Conservation (phyloP, 2,329 filamentous ascomycete genomes). For the Colletotrichum plurivorum region DNA sequence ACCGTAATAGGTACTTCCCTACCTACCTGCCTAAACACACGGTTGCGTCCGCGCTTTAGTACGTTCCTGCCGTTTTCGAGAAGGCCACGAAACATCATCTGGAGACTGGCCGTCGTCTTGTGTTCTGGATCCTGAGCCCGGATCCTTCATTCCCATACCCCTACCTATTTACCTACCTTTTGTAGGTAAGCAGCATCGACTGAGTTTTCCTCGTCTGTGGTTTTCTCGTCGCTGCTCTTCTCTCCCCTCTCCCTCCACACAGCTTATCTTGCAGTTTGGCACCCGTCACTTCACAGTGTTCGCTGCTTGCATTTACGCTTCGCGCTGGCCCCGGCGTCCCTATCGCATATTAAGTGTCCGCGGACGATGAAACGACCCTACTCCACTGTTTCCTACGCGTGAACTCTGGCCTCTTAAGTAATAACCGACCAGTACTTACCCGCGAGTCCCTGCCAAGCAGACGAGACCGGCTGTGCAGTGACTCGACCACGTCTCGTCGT, state of each 20-base stretch:
- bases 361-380: constrained; percentile 30
- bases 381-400: constrained; percentile 34
- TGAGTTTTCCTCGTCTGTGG: not conserved
- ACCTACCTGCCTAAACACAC: not conserved
- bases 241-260: not conserved
- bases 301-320: constrained; percentile 4
- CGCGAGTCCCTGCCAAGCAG: constrained; percentile 20
- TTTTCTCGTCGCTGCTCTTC: not conserved
- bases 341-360: constrained; percentile 22
- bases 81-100: constrained; percentile 38
- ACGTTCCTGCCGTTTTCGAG: constrained; percentile 38
- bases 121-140: constrained; percentile 4
- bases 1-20: too few relatives aligned
- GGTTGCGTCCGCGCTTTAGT: constrained; percentile 3
- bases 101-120: not conserved
- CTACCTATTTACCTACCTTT: too few relatives aligned
- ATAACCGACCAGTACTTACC: constrained; percentile 3
- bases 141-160: not conserved
- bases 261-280: not conserved
- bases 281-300: not conserved
- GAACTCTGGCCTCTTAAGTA: constrained; percentile 32
- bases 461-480: constrained; percentile 22
- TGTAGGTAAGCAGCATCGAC: not conserved
- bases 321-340: constrained; percentile 22
- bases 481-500: constrained; percentile 40